phyloP scores from a whole-genome alignment of 1,139 yeast genomes.

The Candida sp. region DNA sequence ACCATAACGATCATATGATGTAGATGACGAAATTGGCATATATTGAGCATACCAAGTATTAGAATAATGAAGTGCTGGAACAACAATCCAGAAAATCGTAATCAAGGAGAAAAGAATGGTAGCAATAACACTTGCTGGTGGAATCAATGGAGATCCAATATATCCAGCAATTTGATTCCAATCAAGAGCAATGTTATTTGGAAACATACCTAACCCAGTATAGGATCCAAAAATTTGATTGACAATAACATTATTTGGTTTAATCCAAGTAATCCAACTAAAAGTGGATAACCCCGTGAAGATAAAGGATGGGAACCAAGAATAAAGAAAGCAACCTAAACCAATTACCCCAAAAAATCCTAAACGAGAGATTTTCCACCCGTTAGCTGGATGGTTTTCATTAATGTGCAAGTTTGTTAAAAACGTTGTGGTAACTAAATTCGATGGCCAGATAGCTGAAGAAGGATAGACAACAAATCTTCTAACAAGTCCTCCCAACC shows the following conservation, averaged over 20 bases:
- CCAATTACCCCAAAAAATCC: constrained; percentile 27
- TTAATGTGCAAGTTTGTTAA: constrained; percentile 59
- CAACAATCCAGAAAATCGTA: constrained; percentile 37
- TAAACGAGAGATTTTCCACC: constrained; percentile 39
- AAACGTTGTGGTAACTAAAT: constrained; percentile 42
- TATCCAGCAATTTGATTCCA: constrained; percentile 52
- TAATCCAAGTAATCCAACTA: constrained; percentile 41
- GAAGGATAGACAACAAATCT: constrained; percentile 60
- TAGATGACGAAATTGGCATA: constrained; percentile 39
- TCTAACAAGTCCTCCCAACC: constrained; percentile 59
- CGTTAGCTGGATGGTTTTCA: constrained; percentile 52
- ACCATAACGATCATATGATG: constrained; percentile 37
- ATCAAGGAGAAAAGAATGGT: constrained; percentile 48
- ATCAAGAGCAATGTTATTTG: constrained; percentile 37
- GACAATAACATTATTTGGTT: constrained; percentile 43
- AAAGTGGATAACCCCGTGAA: constrained; percentile 34
- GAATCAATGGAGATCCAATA: constrained; percentile 63
- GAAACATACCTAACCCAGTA: constrained; percentile 62
- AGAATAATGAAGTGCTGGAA: constrained; percentile 40
- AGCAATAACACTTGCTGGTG: constrained; percentile 57
- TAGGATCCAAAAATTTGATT: constrained; percentile 61
- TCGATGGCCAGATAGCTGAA: constrained; percentile 67
- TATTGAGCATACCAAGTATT: constrained; percentile 43
- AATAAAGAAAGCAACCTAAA: constrained; percentile 28
- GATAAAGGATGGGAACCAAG: constrained; percentile 43